phyloP scores from a whole-genome alignment of 257 asterid species.

The Ilex aquifolium region DNA sequence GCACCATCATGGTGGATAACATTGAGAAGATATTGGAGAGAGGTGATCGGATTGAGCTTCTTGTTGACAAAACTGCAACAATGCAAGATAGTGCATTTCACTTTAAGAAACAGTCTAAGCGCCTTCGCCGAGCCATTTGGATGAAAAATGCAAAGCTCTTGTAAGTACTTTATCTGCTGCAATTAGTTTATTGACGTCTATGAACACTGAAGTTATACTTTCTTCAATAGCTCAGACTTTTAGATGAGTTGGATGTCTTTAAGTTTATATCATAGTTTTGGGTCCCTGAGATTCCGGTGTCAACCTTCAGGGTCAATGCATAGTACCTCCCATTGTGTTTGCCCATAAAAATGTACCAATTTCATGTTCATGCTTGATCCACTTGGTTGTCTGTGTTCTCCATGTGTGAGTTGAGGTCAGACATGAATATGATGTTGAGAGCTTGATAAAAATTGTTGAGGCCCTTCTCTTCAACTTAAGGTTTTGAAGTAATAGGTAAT shows the following conservation, averaged over 20 bases:
- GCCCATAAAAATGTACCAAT: not conserved
- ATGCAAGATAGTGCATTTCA: slow-evolving; percentile 98
- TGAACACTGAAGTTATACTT: too few relatives aligned
- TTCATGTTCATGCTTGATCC: not conserved
- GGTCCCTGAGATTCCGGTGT: slow-evolving; percentile 16
- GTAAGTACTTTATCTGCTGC: slow-evolving; percentile 42
- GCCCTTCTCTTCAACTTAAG: too few relatives aligned
- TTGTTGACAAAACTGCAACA: slow-evolving; percentile 92
- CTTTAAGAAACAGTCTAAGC: slow-evolving; percentile 96
- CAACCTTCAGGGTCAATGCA: slow-evolving; percentile 12
- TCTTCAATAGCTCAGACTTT: too few relatives aligned
- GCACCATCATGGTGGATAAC: slow-evolving; percentile 95
- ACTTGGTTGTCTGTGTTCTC: too few relatives aligned
- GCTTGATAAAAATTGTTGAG: too few relatives aligned
- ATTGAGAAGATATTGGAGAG: slow-evolving; percentile 95
- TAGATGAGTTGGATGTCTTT: slow-evolving; percentile 13
- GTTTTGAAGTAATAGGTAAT: too few relatives aligned
- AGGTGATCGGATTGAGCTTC: slow-evolving; percentile 96
- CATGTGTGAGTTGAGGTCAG: too few relatives aligned
- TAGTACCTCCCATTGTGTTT: not conserved
- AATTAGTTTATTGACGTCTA: slow-evolving; percentile 2
- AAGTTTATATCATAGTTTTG: slow-evolving; percentile 9
- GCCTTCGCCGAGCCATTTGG: slow-evolving; percentile 90
- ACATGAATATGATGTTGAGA: too few relatives aligned
- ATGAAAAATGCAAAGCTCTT: slow-evolving; percentile 95